Conservation (phyloP, 2,329 filamentous ascomycete species). For the Colletotrichum sp. region DNA sequence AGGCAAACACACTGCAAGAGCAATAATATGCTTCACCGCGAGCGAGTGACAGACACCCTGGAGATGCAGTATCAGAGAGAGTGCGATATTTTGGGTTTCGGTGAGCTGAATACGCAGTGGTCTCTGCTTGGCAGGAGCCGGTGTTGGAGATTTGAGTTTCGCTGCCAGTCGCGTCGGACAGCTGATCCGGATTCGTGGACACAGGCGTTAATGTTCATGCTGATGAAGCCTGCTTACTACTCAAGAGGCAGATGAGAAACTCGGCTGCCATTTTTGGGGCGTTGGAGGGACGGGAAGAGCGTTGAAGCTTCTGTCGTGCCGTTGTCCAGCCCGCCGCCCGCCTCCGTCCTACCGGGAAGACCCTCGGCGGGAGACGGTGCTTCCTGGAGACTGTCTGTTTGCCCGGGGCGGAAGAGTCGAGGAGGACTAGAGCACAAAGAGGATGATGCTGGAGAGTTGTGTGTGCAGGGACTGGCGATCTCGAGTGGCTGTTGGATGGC, state of each 20-base stretch:
- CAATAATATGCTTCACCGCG: neutral
- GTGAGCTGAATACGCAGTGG: neutral
- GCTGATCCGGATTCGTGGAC: neutral
- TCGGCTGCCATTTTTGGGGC: neutral
- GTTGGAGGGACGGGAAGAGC: neutral
- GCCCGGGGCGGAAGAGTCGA: neutral
- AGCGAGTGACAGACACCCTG: neutral
- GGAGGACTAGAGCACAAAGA: neutral
- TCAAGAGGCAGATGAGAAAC: neutral
- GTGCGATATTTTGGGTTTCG: neutral
- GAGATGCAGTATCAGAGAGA: neutral
- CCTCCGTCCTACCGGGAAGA: neutral
- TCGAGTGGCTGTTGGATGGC: neutral
- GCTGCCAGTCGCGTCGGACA: neutral
- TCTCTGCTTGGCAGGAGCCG: neutral
- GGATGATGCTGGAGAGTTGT: neutral
- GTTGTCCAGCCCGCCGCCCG: neutral
- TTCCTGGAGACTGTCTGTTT: neutral
- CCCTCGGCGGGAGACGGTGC: neutral
- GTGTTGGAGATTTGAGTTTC: neutral
- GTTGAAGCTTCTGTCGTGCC: conserved; percentile 4
- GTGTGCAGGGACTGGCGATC: neutral
- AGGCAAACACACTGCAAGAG: neutral
- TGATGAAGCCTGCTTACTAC: neutral
- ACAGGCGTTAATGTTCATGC: neutral